Conservation (phyloP, 2,329 filamentous ascomycete genomes). For the Cadophora gregata region DNA sequence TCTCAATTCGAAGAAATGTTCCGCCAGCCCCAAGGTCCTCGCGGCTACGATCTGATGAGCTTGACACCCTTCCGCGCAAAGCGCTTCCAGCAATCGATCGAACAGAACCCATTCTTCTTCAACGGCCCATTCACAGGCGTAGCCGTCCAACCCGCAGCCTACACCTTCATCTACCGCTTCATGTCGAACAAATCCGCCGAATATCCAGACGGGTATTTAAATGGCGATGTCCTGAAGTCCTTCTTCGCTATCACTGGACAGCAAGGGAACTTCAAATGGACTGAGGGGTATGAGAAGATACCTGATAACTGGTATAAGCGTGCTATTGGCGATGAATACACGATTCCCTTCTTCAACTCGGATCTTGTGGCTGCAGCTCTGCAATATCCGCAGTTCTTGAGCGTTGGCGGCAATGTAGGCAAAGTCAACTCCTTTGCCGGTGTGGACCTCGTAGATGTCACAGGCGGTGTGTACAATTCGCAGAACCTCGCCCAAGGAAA, state of each 20-base stretch:
- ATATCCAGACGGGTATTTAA: constrained; percentile 47
- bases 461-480: constrained; percentile 47
- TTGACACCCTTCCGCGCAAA: constrained; percentile 51
- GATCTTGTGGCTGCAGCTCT: constrained; percentile 48
- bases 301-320: constrained; percentile 39
- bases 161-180: constrained; percentile 38
- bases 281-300: constrained; percentile 28
- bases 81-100: constrained; percentile 54
- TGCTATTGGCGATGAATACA: constrained; percentile 46
- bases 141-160: constrained; percentile 33
- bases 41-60: constrained; percentile 48
- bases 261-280: constrained; percentile 31
- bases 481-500: no score
- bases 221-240: constrained; percentile 43
- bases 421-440: constrained; percentile 57
- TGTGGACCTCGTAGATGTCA: constrained; percentile 50
- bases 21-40: constrained; percentile 48
- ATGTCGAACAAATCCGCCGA: constrained; percentile 39
- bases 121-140: constrained; percentile 48
- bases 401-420: constrained; percentile 59
- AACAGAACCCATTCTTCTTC: constrained; percentile 59
- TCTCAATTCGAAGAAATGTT: constrained; percentile 57
- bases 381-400: constrained; percentile 52
- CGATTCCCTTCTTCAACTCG: constrained; percentile 46
- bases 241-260: constrained; percentile 41